phyloP scores from a whole-genome alignment of 495 filamentous ascomycete species.

The Neurospora africana region DNA sequence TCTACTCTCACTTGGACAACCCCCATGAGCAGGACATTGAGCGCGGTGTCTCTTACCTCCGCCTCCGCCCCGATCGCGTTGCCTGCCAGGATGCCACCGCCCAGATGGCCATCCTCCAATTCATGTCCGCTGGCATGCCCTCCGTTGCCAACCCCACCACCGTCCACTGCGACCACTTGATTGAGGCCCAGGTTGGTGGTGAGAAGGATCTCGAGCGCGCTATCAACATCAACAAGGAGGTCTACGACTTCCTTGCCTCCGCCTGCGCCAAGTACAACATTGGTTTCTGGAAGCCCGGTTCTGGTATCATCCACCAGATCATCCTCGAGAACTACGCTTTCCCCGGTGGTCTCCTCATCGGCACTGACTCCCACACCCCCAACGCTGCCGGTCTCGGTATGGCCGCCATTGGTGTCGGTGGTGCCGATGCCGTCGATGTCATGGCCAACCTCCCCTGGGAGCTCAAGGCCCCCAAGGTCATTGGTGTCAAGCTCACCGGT shows the following conservation, averaged over 20 bases:
- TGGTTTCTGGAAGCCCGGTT: conserved; percentile 98
- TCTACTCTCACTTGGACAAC: conserved; percentile 98
- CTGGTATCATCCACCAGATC: conserved; percentile 99
- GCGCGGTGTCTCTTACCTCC: conserved; percentile 90
- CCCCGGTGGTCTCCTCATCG: conserved; percentile 95
- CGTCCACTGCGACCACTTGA: conserved; percentile 98
- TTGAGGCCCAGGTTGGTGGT: conserved; percentile 93
- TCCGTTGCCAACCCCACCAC: conserved; percentile 90
- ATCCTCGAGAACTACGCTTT: conserved; percentile 96
- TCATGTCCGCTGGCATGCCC: conserved; percentile 97
- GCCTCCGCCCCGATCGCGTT: conserved; percentile 91
- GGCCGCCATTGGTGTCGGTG: conserved; percentile 94
- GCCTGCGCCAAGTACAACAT: conserved; percentile 99
- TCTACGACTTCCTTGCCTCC: conserved; percentile 93
- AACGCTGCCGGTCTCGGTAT: conserved; percentile 97
- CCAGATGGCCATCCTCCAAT: conserved; percentile 99
- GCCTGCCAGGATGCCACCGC: conserved; percentile 99
- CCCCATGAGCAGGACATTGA: conserved; percentile 92
- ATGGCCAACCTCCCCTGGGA: conserved; percentile 99
- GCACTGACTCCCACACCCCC: conserved; percentile 97
- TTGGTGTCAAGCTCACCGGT: conserved; percentile 90
- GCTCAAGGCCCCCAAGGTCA: conserved; percentile 93
- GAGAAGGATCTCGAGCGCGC: conserved; percentile 90
- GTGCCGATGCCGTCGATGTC: conserved; percentile 97
- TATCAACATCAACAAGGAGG: conserved; percentile 94